phyloP scores from a whole-genome alignment of 345 rosid genomes.

The Bretschneidera sinensis region DNA sequence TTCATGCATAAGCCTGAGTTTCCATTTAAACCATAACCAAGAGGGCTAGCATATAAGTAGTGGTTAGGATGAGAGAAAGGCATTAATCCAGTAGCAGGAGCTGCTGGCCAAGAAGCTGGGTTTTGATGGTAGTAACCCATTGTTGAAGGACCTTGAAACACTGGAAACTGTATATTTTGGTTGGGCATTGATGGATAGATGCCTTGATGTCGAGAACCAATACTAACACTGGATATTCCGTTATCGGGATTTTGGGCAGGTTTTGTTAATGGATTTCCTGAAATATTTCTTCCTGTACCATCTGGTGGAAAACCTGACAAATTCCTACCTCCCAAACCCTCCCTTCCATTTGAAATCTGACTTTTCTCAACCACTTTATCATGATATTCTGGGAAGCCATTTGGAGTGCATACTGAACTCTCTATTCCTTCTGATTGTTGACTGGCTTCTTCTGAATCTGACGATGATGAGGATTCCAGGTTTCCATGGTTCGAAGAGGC shows the following conservation, averaged over 20 bases:
- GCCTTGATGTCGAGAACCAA: conserved; percentile 48
- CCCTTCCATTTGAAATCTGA: conserved; percentile 17
- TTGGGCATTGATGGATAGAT: conserved; percentile 42
- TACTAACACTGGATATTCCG: conserved; percentile 26
- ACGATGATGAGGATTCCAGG: conserved; percentile 67
- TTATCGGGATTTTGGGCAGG: conserved; percentile 29
- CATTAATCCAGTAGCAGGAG: conserved; percentile 56
- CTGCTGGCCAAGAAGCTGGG: conserved; percentile 74
- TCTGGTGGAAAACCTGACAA: conserved; percentile 28
- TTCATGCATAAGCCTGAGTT: conserved; percentile 63
- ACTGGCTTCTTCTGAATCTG: conserved; percentile 79
- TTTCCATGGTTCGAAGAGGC: conserved; percentile 63
- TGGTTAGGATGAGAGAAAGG: conserved; percentile 53
- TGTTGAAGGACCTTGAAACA: conserved; percentile 62
- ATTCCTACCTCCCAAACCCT: conserved; percentile 26
- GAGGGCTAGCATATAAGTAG: conserved; percentile 55
- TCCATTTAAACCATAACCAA: conserved; percentile 56
- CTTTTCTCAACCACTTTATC: conserved; percentile 23
- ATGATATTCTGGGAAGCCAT: conserved; percentile 36
- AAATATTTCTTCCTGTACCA: conserved; percentile 22
- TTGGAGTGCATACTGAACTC: conserved; percentile 26
- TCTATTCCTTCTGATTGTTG: conserved; percentile 65
- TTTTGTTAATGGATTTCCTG: conserved; percentile 34
- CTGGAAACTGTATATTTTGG: conserved; percentile 51
- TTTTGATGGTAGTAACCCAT: conserved; percentile 78